A percentile compares a stretch with the other conserved stretches of the same genome.
These are phyloP conservation scores for Fistulinella staudtii DNA, from an alignment of 1,284 basidiomycete species.

Conservation along the genomic window DNA sequence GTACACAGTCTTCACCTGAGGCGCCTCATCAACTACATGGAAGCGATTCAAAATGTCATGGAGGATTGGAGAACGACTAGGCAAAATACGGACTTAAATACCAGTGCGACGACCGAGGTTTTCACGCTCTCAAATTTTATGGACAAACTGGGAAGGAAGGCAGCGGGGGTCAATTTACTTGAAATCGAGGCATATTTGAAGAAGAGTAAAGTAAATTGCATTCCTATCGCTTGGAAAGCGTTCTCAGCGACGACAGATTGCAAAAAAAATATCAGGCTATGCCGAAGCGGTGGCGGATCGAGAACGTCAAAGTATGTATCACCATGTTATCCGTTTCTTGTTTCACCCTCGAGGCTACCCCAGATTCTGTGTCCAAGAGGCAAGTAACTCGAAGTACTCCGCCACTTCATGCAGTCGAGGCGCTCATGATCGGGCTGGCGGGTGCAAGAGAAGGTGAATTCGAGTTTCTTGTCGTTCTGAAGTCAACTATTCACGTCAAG, in stretches of 20 bases:
- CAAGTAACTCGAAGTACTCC: slow-evolving; percentile 50
- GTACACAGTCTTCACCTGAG: slow-evolving; percentile 77
- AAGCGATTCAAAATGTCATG: slow-evolving; percentile 60
- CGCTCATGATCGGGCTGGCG: slow-evolving; percentile 80
- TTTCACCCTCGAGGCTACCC: too few relatives aligned
- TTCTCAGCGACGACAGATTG: slow-evolving; percentile 45
- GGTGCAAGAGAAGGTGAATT: slow-evolving; percentile 72
- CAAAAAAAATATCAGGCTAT: slow-evolving; percentile 76
- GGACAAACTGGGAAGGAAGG: slow-evolving; percentile 60
- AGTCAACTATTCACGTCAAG: not conserved
- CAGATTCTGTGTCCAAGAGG: slow-evolving; percentile 29
- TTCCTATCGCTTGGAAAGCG: not conserved
- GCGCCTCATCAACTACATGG: slow-evolving; percentile 71
- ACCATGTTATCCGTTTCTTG: too few relatives aligned
- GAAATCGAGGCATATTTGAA: slow-evolving; percentile 84
- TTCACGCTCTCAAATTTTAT: slow-evolving; percentile 67
- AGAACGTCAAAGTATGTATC: slow-evolving; percentile 37
- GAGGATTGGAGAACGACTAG: slow-evolving; percentile 41
- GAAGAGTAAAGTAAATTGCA: slow-evolving; percentile 69
- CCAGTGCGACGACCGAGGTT: slow-evolving; percentile 45
- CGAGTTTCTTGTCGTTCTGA: not conserved
- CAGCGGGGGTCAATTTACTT: slow-evolving; percentile 74
- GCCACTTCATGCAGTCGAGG: slow-evolving; percentile 81
- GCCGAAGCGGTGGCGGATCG: slow-evolving; percentile 62
- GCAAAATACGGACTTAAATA: slow-evolving; percentile 13